A percentile compares a stretch with the other conserved stretches of the same genome.
Evolutionary conservation across 257 asterid genomes (phyloP).

Genomic region (Solanum chiquidenum): DNA sequence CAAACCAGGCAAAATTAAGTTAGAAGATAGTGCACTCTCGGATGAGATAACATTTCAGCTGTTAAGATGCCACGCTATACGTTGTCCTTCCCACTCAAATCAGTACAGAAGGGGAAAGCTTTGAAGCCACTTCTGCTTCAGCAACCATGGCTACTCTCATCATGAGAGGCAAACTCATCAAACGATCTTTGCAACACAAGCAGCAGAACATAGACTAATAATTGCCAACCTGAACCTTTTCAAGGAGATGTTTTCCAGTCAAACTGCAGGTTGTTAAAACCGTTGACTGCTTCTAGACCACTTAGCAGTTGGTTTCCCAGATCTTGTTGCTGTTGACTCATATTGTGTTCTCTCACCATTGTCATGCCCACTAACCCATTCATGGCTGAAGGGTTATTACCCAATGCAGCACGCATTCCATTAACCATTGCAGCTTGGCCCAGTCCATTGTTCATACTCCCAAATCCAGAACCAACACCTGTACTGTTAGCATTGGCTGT

Average conservation of each 20-base stretch:
- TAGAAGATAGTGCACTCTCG: conserved; percentile 11
- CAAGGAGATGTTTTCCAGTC: conserved; percentile 84
- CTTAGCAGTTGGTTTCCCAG: conserved; percentile 55
- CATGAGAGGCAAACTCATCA: conserved; percentile 12
- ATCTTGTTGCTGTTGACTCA: conserved; percentile 60
- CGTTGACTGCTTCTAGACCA: conserved; percentile 71
- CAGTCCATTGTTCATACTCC: conserved; percentile 34
- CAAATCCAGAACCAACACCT: conserved; percentile 45
- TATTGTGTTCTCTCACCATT: conserved; percentile 58
- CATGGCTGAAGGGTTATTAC: conserved; percentile 50
- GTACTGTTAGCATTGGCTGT: conserved; percentile 26
- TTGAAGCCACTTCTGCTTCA: not conserved
- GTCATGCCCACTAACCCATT: conserved; percentile 71
- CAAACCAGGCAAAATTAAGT: conserved; percentile 29
- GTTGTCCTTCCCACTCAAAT: conserved; percentile 18
- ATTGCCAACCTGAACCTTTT: not conserved
- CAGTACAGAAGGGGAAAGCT: conserved; percentile 12
- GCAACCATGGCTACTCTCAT: conserved; percentile 14
- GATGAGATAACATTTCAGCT: conserved; percentile 19
- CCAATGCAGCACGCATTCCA: conserved; percentile 61
- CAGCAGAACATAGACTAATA: not conserved
- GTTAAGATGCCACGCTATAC: conserved; percentile 12
- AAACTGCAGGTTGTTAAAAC: conserved; percentile 75
- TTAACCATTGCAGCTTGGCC: conserved; percentile 54
- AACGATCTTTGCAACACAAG: conserved; percentile 21